Evolutionary conservation across 495 filamentous ascomycete species (phyloP), one percentile per base, ranked within the genome.

Genomic region (Rhizodiscina lignyota): DNA sequence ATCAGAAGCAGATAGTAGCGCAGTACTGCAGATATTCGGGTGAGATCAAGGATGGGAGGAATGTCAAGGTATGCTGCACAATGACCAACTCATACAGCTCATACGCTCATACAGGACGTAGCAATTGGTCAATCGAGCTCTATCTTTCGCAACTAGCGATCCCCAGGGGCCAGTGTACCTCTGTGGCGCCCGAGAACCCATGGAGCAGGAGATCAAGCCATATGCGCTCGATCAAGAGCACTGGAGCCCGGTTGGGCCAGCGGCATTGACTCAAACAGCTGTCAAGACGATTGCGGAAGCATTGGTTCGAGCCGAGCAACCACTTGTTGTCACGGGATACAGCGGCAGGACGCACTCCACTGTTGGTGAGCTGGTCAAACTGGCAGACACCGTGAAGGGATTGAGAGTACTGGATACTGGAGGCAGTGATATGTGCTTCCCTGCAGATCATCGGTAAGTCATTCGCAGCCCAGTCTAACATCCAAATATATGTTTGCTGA

Each of bases 371-470:
- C 56, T 96, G 37, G 80, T 96, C 2, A 69, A 70, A 21, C 53
- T 96, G 26, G 82, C 84, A 8, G 64, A 91, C 52, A 71, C 63
- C 1, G 69, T 94, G 37, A 77, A 76, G 46, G 83, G 83, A 0
- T 52, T 94, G 30, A 63, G 84, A 10, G 83, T 96, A 13, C 56
- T 96, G 19, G 87, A 96, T 52, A 85, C 83, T 1, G 82, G 81
- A 18, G 86, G 84, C 22, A 80, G 80, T 49, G 87, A 96, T 52
- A 89, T 96, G 87, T 91, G 82, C 49, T 94, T 94, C 58, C 87
- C 87, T 2, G 78, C 75, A 1, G 64, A 86, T 34, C 85, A 94
- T 40, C 60, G 63, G 0, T 27, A 27, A 27, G 8, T 13, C 24
- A 8, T 13, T 13, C 24, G 8, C 13, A 8, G 8, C 24, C 24